phyloP scores from a whole-genome alignment of 495 filamentous ascomycete species.

The Hypomontagnella submonticulosa region DNA sequence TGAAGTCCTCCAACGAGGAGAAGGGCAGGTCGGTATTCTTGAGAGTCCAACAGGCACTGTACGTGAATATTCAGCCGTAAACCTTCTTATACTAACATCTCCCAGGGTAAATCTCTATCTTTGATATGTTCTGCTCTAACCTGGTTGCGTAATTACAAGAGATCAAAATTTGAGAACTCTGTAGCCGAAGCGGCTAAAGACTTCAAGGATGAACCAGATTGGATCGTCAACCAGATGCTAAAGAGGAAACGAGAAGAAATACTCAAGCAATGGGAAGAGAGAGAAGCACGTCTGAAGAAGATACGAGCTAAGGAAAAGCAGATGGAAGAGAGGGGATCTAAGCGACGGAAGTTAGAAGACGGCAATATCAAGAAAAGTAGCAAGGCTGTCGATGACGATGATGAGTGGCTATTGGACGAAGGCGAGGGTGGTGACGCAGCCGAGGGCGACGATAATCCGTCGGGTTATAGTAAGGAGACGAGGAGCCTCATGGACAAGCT shows the following conservation, averaged over 20 bases:
- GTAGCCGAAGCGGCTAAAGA: slow-evolving; percentile 45
- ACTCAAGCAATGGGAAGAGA: slow-evolving; percentile 70
- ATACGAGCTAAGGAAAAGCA: slow-evolving; percentile 76
- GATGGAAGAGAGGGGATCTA: slow-evolving; percentile 60
- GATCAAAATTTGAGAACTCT: slow-evolving; percentile 66
- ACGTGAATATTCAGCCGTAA: slow-evolving; percentile 31
- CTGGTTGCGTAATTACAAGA: slow-evolving; percentile 90
- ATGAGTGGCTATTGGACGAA: slow-evolving; percentile 79
- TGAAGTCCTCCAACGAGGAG: slow-evolving; percentile 78
- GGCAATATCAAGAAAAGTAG: slow-evolving; percentile 41
- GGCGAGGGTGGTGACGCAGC: slow-evolving; percentile 77
- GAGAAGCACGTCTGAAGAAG: slow-evolving; percentile 75
- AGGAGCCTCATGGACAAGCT: slow-evolving; percentile 71
- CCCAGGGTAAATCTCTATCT: slow-evolving; percentile 93
- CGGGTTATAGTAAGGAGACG: slow-evolving; percentile 69
- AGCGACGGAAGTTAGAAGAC: slow-evolving; percentile 51
- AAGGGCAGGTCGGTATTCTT: slow-evolving; percentile 84
- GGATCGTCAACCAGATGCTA: slow-evolving; percentile 82
- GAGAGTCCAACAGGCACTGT: slow-evolving; percentile 90
- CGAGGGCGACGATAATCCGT: slow-evolving; percentile 40
- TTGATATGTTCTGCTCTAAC: slow-evolving; percentile 93
- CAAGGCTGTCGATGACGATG: slow-evolving; percentile 66
- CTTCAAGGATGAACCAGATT: slow-evolving; percentile 83
- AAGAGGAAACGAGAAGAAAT: slow-evolving; percentile 74
- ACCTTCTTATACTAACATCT: slow-evolving; percentile 19